phyloP scores from a whole-genome alignment of 257 asterid genomes.

The Nicotiana paniculata region DNA sequence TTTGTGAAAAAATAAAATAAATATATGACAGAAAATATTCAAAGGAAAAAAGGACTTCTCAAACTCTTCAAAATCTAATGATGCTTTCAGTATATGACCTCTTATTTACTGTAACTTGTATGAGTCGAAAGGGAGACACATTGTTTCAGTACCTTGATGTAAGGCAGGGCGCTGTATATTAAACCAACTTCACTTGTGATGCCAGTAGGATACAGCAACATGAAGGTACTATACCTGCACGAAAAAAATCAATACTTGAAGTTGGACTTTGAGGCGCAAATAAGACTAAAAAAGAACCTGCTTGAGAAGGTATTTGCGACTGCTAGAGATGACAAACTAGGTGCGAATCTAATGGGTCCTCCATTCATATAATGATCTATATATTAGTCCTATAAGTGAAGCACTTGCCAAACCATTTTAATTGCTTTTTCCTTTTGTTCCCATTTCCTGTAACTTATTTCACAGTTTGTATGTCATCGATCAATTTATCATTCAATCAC shows the following conservation, averaged over 20 bases:
- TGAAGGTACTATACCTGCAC: constrained; percentile 76
- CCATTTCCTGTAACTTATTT: not conserved
- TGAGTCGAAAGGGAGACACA: not conserved
- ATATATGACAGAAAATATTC: not conserved
- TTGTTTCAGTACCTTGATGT: constrained; percentile 34
- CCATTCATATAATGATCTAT: not conserved
- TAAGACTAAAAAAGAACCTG: not conserved
- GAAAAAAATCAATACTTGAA: not conserved
- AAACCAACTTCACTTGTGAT: constrained; percentile 88
- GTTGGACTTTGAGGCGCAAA: not conserved
- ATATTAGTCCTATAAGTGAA: not conserved
- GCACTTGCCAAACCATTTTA: not conserved
- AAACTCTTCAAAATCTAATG: not conserved
- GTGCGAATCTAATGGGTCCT: not conserved
- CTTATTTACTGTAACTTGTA: not conserved
- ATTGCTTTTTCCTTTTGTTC: not conserved
- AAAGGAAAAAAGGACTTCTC: not conserved
- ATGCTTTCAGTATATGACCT: not conserved
- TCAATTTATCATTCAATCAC: too few relatives aligned
- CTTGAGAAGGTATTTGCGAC: not conserved
- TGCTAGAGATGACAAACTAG: not conserved
- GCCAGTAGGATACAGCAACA: constrained; percentile 76
- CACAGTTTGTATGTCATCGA: too few relatives aligned
- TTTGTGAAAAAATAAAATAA: not conserved
- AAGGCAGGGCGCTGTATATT: constrained; percentile 64